A percentile compares a stretch with the other conserved stretches of the same genome.
Conservation (phyloP, 2,329 filamentous ascomycete genomes). For the Neofusicoccum ribis region DNA sequence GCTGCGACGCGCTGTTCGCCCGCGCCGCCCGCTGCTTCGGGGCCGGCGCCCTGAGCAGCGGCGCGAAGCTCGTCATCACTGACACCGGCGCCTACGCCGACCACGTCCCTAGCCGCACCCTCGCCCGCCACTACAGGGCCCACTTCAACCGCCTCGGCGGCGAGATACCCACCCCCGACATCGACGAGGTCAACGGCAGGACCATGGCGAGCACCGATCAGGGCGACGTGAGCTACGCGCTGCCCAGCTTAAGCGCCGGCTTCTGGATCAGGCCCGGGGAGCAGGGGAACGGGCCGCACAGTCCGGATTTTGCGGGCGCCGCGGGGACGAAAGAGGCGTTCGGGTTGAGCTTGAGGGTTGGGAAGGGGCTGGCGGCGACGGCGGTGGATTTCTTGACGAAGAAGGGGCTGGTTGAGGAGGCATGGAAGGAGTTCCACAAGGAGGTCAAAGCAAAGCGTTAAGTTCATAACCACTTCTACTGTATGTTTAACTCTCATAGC, state of each 20-base stretch:
- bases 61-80: conserved; percentile 50
- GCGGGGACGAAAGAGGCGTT: conserved; percentile 40
- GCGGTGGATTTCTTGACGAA: conserved; percentile 38
- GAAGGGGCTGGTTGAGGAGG: conserved; percentile 13
- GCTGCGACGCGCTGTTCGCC: conserved; percentile 33
- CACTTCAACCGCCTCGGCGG: conserved; percentile 37
- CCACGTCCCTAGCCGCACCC: conserved; percentile 55
- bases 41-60: conserved; percentile 52
- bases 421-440: conserved; percentile 28
- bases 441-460: conserved; percentile 26
- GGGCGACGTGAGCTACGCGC: conserved; percentile 58
- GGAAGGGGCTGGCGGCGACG: conserved; percentile 38
- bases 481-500: too few relatives aligned
- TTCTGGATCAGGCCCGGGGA: conserved; percentile 48
- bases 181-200: conserved; percentile 44
- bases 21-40: conserved; percentile 46
- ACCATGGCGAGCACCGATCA: conserved; percentile 61
- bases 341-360: conserved; percentile 34
- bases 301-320: conserved; percentile 41
- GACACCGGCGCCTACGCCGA: conserved; percentile 51
- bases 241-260: conserved; percentile 56
- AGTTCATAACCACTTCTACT: too few relatives aligned
- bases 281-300: conserved; percentile 39
- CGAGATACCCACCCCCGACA: conserved; percentile 37
- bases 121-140: conserved; percentile 34